Evolutionary conservation across 2,329 filamentous ascomycete genomes (phyloP).

Genomic region (Plectosphaerella plurivora): DNA sequence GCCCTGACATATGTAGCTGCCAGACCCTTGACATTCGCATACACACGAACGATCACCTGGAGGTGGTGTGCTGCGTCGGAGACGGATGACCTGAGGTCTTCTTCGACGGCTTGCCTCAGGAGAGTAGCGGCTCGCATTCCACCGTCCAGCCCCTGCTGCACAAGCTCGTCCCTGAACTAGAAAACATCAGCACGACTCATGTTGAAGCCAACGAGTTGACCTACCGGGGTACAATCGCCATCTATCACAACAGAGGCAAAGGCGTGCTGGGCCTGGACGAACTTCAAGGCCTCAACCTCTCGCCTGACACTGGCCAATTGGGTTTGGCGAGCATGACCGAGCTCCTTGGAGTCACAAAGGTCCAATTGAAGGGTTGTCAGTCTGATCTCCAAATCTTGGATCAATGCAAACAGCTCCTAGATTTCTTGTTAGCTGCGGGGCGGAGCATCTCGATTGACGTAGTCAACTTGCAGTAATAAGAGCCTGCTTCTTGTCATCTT

Average conservation of each 20-base stretch:
- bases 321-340: no score
- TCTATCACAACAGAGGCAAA: conserved; percentile 31
- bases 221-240: conserved; percentile 32
- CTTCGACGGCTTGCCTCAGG: conserved; percentile 18
- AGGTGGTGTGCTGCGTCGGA: conserved; percentile 15
- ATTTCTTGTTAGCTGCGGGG: no score
- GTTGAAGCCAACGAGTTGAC: conserved; percentile 1
- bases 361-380: no score
- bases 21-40: conserved; percentile 30
- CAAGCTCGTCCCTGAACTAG: conserved; percentile 27
- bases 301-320: no score
- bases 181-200: neutral
- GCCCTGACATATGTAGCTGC: conserved; percentile 24
- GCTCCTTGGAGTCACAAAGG: no score
- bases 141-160: conserved; percentile 21
- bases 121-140: conserved; percentile 22
- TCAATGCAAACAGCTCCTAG: no score
- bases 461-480: no score
- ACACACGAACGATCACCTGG: conserved; percentile 27
- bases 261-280: conserved; percentile 5
- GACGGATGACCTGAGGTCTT: conserved; percentile 15
- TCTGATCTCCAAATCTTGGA: no score
- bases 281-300: no score
- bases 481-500: no score
- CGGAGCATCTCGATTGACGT: no score